Evolutionary conservation across 208 protist genomes (phyloP).

Genomic region (Trypanosoma platydactyli): DNA sequence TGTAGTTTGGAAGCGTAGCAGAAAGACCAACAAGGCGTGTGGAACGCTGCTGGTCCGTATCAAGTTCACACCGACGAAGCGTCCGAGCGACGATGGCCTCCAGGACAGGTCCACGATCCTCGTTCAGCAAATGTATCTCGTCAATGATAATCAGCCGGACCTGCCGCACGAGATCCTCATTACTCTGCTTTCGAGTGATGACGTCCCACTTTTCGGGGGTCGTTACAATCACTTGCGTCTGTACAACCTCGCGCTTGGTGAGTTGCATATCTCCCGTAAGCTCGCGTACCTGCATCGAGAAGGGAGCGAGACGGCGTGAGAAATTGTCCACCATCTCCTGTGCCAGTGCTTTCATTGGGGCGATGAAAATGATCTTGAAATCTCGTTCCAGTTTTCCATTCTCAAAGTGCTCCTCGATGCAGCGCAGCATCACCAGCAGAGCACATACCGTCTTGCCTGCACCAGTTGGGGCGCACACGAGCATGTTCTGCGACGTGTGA

Average conservation of each 20-base stretch:
- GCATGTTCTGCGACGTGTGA: conserved; percentile 97
- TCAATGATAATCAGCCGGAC: conserved; percentile 98
- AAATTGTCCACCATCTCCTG: conserved; percentile 98
- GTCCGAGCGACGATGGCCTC: conserved; percentile 98
- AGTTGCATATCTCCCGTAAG: conserved; percentile 99
- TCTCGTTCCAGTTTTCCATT: conserved; percentile 83
- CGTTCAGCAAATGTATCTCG: conserved; percentile 99
- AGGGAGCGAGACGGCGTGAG: conserved; percentile 82
- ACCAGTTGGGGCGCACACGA: conserved; percentile 98
- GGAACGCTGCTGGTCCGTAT: conserved; percentile 81
- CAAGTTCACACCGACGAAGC: conserved; percentile 92
- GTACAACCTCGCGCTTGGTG: conserved; percentile 95
- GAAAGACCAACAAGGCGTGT: conserved; percentile 97
- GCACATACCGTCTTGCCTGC: conserved; percentile 99
- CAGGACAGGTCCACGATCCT: conserved; percentile 98
- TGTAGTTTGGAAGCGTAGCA: conserved; percentile 99
- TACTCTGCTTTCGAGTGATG: conserved; percentile 98
- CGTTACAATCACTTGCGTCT: conserved; percentile 98
- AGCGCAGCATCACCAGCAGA: conserved; percentile 95
- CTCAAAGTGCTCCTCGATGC: conserved; percentile 91
- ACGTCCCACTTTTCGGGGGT: conserved; percentile 99
- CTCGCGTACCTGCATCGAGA: conserved; percentile 93
- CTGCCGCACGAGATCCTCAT: conserved; percentile 90
- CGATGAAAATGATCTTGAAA: conserved; percentile 99
- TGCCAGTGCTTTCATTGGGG: conserved; percentile 99